phyloP scores from a whole-genome alignment of 495 filamentous ascomycete genomes.

The Physcia stellaris region DNA sequence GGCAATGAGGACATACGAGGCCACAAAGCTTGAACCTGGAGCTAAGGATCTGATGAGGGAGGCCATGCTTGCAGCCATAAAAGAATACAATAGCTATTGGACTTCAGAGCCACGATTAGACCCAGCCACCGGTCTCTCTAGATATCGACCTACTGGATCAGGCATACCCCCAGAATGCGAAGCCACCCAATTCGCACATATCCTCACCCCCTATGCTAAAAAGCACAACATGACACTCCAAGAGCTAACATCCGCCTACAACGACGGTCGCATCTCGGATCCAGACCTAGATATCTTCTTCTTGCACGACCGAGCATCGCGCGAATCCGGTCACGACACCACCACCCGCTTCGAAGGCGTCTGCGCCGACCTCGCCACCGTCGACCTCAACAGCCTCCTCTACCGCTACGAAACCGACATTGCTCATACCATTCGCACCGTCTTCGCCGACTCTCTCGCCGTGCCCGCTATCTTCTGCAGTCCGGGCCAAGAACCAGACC shows the following conservation, averaged over 20 bases:
- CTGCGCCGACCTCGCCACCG: slow-evolving; percentile 78
- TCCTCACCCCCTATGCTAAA: slow-evolving; percentile 72
- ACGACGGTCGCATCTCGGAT: slow-evolving; percentile 59
- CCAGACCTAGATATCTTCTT: slow-evolving; percentile 90
- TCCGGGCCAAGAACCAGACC: slow-evolving; percentile 36
- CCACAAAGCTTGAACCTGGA: slow-evolving; percentile 66
- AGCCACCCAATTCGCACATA: slow-evolving; percentile 71
- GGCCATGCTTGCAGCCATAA: slow-evolving; percentile 81
- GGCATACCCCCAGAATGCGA: slow-evolving; percentile 94
- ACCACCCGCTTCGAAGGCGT: slow-evolving; percentile 82
- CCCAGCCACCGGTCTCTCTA: slow-evolving; percentile 64
- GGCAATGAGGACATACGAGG: slow-evolving; percentile 78
- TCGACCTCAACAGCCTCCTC: slow-evolving; percentile 83
- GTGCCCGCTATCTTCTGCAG: slow-evolving; percentile 71
- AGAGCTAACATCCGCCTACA: slow-evolving; percentile 79
- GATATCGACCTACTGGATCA: slow-evolving; percentile 68
- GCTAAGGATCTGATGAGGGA: slow-evolving; percentile 63
- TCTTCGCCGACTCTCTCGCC: slow-evolving; percentile 64
- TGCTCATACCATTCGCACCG: slow-evolving; percentile 59
- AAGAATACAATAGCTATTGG: slow-evolving; percentile 93
- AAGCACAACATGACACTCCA: slow-evolving; percentile 71
- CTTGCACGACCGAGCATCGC: slow-evolving; percentile 83
- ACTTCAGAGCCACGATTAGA: slow-evolving; percentile 68
- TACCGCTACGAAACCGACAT: slow-evolving; percentile 97
- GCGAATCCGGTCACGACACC: slow-evolving; percentile 96